Evolutionary conservation across 1,284 basidiomycete genomes (phyloP), one percentile per base, ranked within the genome.

Genomic region (Porogramme epimiltina): DNA sequence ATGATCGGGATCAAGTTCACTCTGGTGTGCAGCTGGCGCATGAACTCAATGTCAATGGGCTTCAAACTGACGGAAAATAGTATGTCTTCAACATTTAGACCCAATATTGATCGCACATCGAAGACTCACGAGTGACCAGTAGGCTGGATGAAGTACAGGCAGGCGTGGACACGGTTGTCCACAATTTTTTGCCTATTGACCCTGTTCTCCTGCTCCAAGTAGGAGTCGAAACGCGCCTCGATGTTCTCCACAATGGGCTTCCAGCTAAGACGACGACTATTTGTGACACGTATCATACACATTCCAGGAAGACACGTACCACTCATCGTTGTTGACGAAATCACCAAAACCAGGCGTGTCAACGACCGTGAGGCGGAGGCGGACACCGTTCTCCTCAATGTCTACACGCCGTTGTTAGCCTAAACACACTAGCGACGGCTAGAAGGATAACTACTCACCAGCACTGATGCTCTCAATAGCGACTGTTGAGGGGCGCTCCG

Each of bases 1-100:
- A 98, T 97, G 68, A 98, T 84, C 49, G 95, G 95, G 63, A 98
- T 97, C 59, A 98, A 77, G 77, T 98, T 98, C 76, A 98, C 95
- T 73, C 91, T 94, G 63, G 89, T 92, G 74, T 97, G 95, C 50
- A 98, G 83, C 62, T 92, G 82, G 61, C 92, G 86, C 95, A 98
- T 97, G 73, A 97, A 97, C 72, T 98, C 95, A 58, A 98, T 89
- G 71, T 98, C 95, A 66, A 98, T 90, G 57, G 93, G 93, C 75
- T 96, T 96, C 65, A 98, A 79, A 9, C 94, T 96, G 47, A 16
- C 13, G 34, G 6, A 37, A 37, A 37, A 31, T 15, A n/a, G n/a
- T n/a, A n/a, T n/a, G n/a, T n/a, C n/a, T n/a, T n/a, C n/a, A 15
- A 31, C 28, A 15, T 15, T 8, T 31, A 31, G n/a, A 31, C 28